These are phyloP conservation scores for Gamarada debralockiae DNA, from an alignment of 495 filamentous ascomycete species.

Conservation along the genomic window DNA sequence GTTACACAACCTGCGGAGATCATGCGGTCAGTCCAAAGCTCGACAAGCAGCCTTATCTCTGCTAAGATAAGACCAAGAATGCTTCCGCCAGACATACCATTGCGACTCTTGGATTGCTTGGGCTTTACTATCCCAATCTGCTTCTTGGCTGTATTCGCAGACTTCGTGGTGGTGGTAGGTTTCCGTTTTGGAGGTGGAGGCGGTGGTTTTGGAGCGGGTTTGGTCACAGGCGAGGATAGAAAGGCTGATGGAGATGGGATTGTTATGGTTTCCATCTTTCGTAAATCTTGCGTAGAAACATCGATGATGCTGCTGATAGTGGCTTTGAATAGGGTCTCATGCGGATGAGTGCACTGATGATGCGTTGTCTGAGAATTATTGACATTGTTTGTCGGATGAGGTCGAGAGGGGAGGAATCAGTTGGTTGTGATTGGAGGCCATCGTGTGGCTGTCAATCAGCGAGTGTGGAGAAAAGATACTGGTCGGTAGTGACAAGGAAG, in stretches of 20 bases:
- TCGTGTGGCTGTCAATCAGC: not conserved
- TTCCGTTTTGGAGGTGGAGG: conserved; percentile 26
- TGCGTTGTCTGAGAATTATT: conserved; percentile 9
- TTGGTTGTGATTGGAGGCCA: not conserved
- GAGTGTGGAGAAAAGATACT: not conserved
- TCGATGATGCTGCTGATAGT: not conserved
- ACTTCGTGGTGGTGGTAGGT: conserved; percentile 6
- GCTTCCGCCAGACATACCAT: conserved; percentile 50
- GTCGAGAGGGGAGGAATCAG: not conserved
- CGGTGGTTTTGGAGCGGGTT: conserved; percentile 28
- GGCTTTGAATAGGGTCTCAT: not conserved
- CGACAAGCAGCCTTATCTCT: conserved; percentile 9
- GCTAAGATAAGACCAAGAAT: conserved; percentile 20
- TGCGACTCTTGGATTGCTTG: conserved; percentile 81
- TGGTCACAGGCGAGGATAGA: conserved; percentile 41
- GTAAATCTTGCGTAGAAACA: conserved; percentile 15
- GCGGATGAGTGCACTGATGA: not conserved
- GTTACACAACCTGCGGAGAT: conserved; percentile 63
- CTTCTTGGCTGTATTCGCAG: conserved; percentile 26
- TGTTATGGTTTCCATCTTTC: conserved; percentile 55
- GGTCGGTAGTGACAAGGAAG: not conserved
- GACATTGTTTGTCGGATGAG: conserved; percentile 4
- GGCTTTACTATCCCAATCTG: conserved; percentile 47
- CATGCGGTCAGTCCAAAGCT: conserved; percentile 6
- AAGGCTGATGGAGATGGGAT: conserved; percentile 62